Conservation (phyloP, 345 rosid species). For the Populus ilicifolia region DNA sequence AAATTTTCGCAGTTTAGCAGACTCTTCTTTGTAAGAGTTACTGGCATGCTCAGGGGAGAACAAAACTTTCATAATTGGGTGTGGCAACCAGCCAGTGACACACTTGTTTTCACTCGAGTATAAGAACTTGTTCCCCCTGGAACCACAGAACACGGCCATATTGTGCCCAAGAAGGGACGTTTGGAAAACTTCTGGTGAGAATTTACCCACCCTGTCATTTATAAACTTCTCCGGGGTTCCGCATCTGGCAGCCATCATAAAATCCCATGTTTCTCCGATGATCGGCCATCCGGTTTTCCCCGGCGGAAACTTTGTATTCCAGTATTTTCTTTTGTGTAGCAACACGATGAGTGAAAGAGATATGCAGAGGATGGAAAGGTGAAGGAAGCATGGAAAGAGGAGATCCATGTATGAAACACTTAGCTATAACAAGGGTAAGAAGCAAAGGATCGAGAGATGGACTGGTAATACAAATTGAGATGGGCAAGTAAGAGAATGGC, state of each 20-base stretch:
- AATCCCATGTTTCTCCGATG: slow-evolving; percentile 11
- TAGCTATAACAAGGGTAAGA: too few relatives aligned
- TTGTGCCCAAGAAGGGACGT: slow-evolving; percentile 5
- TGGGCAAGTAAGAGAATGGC: too few relatives aligned
- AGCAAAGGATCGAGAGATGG: too few relatives aligned
- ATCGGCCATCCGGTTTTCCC: slow-evolving; percentile 15
- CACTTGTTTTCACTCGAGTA: slow-evolving; percentile 3
- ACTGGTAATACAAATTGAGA: too few relatives aligned
- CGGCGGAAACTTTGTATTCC: not conserved
- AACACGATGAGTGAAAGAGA: not conserved
- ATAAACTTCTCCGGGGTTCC: slow-evolving; percentile 10
- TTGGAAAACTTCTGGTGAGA: not conserved
- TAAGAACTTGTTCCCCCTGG: slow-evolving; percentile 14
- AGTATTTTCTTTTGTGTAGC: not conserved
- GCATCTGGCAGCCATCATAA: not conserved
- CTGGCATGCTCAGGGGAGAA: not conserved
- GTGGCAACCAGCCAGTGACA: slow-evolving; percentile 14
- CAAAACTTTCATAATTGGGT: not conserved
- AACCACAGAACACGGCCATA: slow-evolving; percentile 14
- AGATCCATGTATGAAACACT: not conserved
- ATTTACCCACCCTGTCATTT: not conserved
- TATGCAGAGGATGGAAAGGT: not conserved
- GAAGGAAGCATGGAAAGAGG: not conserved
- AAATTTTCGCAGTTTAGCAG: not conserved
- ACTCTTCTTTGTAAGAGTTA: not conserved